Base-by-base conservation (phyloP, 495 filamentous ascomycete genomes). In the Polyplosphaeria fusca region DNA sequence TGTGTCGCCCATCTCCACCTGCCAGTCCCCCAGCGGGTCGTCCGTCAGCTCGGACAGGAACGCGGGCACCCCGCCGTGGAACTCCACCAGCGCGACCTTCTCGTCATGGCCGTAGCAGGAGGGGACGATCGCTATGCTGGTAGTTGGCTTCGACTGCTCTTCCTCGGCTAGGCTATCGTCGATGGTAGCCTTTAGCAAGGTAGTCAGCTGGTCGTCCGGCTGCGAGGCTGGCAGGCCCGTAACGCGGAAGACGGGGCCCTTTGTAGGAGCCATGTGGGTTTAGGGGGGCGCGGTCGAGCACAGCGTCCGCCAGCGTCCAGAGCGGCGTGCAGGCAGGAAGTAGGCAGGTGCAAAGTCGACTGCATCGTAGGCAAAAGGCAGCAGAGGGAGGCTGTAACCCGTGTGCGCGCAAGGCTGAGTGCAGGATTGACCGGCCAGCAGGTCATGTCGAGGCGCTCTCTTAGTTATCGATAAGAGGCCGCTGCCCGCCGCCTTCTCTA, bases 211-310 rank as follows among this genome's bases (percentile, higher is more conserved):
- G 22, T 48, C 43, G 53, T 57, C 53, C 7, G 46, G 23, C 46
- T 52, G 22, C n/a, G 55, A 50, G 40, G 47, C 46, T 43, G 46
- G 46, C 25, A n/a, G n/a, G n/a, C n/a, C n/a, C n/a, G n/a, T n/a
- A n/a, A n/a, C n/a, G n/a, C n/a, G n/a, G n/a, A n/a, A 58, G 55
- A 58, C 54, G 25, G 50, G 50, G 37, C 37, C 37, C 39, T 53
- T 53, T 23, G 2, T 53, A 22, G 37, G 42, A 23, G 47, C 22
- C 19, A 41, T 41, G 32, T 20, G 24, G 47, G 35, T 40, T 28
- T 47, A 22, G 23, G 44, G 22, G 44, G 22, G 44, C 5, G 25
- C 40, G 5, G 19, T 43, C 44, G 40, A 20, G 40, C 18, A 19
- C 18, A 20, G 40, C 18, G 18, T 7, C 40, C 40, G 18, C 40